These are phyloP conservation scores for Salix dunnii DNA, from an alignment of 345 rosid species.

Conservation along the genomic window DNA sequence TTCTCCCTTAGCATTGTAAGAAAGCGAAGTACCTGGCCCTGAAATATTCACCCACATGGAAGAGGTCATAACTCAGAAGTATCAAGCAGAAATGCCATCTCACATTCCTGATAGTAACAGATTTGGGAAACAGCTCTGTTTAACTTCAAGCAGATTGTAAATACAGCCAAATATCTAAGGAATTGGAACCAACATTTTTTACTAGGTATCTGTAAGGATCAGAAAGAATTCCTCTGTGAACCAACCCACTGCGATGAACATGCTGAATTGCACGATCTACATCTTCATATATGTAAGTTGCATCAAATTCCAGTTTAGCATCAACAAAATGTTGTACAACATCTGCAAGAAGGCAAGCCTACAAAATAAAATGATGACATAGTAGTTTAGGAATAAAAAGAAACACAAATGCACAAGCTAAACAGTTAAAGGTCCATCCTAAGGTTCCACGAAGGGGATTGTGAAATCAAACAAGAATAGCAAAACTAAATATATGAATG, in stretches of 20 bases:
- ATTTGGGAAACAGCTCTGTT: not conserved
- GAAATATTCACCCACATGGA: constrained; percentile 21
- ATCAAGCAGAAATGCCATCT: constrained; percentile 5
- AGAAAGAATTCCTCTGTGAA: constrained; percentile 81
- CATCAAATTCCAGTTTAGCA: constrained; percentile 90
- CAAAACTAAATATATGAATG: not conserved
- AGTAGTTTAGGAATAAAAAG: not conserved
- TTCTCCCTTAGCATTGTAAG: constrained; percentile 75
- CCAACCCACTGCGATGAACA: constrained; percentile 92
- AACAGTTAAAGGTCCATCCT: not conserved
- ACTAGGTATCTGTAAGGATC: constrained; percentile 76
- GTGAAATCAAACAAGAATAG: not conserved
- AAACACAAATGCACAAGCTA: not conserved
- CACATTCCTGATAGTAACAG: not conserved
- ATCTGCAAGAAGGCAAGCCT: constrained; percentile 96
- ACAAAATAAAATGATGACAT: constrained; percentile 15
- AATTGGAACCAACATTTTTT: constrained; percentile 56
- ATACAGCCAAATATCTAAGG: not conserved
- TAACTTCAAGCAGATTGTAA: not conserved
- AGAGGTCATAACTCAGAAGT: constrained; percentile 1
- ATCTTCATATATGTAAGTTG: constrained; percentile 90
- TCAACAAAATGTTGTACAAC: constrained; percentile 87
- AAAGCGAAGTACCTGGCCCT: constrained; percentile 62
- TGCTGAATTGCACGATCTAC: constrained; percentile 90
- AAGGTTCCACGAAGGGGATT: not conserved